Percentiles rank a stretch among this genome's conserved stretches.
Evolutionary conservation across 345 rosid species (phyloP).

Genomic region (Kandelia obovata): DNA sequence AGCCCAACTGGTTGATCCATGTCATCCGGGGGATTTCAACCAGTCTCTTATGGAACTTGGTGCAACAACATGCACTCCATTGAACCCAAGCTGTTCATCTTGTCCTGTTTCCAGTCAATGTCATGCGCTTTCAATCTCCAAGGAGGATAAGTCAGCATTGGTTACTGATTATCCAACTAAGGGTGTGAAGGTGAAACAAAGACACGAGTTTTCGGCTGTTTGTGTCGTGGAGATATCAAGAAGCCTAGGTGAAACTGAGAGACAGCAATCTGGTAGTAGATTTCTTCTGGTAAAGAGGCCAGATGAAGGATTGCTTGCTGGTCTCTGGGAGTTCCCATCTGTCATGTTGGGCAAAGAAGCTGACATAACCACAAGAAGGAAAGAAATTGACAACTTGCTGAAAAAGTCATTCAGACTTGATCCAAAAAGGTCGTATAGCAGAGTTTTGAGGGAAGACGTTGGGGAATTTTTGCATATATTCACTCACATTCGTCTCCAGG

Average conservation of each 20-base stretch:
- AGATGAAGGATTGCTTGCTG: conserved; percentile 82
- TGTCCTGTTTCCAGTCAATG: conserved; percentile 83
- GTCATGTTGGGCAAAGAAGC: conserved; percentile 51
- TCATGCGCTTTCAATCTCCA: conserved; percentile 52
- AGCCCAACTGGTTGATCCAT: conserved; percentile 78
- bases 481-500: conserved; percentile 75
- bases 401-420: conserved; percentile 55
- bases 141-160: conserved; percentile 36
- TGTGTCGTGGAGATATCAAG: conserved; percentile 76
- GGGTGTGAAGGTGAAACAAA: conserved; percentile 62
- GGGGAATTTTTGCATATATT: conserved; percentile 86
- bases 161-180: conserved; percentile 81
- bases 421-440: conserved; percentile 37
- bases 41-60: conserved; percentile 97
- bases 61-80: conserved; percentile 75
- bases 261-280: conserved; percentile 40
- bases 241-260: conserved; percentile 19
- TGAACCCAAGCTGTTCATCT: conserved; percentile 64
- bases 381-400: conserved; percentile 48
- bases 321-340: conserved; percentile 97
- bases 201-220: conserved; percentile 62
- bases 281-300: conserved; percentile 85
- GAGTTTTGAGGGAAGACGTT: conserved; percentile 56
- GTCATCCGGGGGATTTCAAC: conserved; percentile 88
- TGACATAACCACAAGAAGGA: conserved; percentile 50